Conservation (phyloP, 75 land plant genomes). For the Selaginella tamariscina region DNA sequence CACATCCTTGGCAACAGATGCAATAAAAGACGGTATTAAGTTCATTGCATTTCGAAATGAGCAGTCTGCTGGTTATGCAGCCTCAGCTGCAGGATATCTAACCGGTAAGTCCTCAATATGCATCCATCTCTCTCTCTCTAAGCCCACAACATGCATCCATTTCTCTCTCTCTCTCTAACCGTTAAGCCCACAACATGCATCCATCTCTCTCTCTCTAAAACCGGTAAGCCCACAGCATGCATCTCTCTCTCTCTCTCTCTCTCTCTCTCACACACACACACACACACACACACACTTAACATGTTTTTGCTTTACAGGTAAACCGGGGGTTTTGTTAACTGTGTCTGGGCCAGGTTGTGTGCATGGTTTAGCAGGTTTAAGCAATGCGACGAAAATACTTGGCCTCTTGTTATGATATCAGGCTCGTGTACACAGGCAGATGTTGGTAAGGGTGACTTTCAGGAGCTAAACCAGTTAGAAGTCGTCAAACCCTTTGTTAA, state of each 20-base stretch:
- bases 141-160: too few relatives aligned
- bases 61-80: slow-evolving; percentile 7
- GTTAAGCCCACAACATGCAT: too few relatives aligned
- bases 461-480: slow-evolving; percentile 1
- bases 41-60: slow-evolving; percentile 11
- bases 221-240: too few relatives aligned
- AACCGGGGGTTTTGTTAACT: slow-evolving; percentile 3
- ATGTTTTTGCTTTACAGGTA: too few relatives aligned
- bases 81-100: neutral
- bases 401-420: slow-evolving; percentile 9
- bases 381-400: slow-evolving; percentile 5
- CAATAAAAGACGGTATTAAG: neutral
- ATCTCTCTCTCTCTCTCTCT: too few relatives aligned
- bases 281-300: too few relatives aligned
- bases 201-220: too few relatives aligned
- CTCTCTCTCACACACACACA: too few relatives aligned
- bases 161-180: too few relatives aligned
- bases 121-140: too few relatives aligned
- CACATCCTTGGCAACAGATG: neutral
- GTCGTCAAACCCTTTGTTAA: slow-evolving; percentile 2
- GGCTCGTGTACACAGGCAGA: slow-evolving; percentile 8
- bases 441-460: slow-evolving; percentile 11
- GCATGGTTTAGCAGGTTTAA: slow-evolving; percentile 1
- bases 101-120: too few relatives aligned
- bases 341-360: slow-evolving; percentile 8